Base-by-base conservation (phyloP, 2,329 filamentous ascomycete genomes). In the Pseudogymnoascus sp. region DNA sequence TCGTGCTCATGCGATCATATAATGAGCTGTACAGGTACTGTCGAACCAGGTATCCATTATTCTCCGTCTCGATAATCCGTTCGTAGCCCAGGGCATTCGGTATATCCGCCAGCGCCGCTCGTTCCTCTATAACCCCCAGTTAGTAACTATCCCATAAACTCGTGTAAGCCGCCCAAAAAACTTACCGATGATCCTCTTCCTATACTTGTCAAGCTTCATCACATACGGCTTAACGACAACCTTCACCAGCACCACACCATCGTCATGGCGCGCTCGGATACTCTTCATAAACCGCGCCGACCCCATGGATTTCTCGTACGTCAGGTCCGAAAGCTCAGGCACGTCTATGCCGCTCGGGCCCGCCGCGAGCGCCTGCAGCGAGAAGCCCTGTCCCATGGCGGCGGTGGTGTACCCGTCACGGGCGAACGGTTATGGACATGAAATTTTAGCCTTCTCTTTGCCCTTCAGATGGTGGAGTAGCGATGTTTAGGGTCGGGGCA, bases 11-110 rank as follows among this genome's bases (percentile, higher is more conserved):
- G 61, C 95, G 90, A 77, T 99, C 95, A 77, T 99, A 99, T 4
- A 99, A 83, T 23, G 95, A 97, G 79, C 90, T 97, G 76, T 97
- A 95, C 65, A 97, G 87, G 73, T 90, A 97, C 76, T 97, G 96
- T 61, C 95, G 89, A 63, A 97, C 91, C 18, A 99, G 84, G 73
- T 96, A 96, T 58, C 93, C 95, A 72, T 93, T 93, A 45, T 88
- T 93, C 66, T 90, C 88, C 11, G 93, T 97, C 77, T 99, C 95
- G 70, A 97, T 83, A 64, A 96, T 88, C 65, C 92, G 87, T 74
- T 97, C 90, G 77, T 96, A 97, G 61, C 87, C 85, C 64, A 99
- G 80, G 52, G 92, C 92, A 77, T 99, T 99, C 31, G 93, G 91
- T 1, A 99, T 87, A 68, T 93, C 88, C 62, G 86, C 83, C 58